phyloP scores from a whole-genome alignment of 352 stramenopile species.

The Pythium rhizo-oryzae region DNA sequence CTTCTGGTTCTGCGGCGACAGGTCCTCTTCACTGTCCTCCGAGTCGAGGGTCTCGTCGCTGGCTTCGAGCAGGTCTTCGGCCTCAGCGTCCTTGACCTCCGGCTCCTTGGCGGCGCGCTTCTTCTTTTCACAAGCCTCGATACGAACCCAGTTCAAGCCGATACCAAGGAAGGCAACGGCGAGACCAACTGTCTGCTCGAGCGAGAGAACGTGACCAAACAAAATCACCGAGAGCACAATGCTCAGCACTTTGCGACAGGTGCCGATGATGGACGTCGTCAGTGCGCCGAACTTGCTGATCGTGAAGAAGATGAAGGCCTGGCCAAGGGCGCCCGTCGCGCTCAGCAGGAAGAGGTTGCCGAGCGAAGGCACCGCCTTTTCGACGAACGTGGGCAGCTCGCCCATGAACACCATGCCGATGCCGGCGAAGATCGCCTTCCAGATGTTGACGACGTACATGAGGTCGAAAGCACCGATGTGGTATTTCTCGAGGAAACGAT shows the following conservation, averaged over 20 bases:
- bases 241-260: constrained; percentile 84
- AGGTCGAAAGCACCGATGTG: constrained; percentile 84
- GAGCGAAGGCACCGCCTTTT: constrained; percentile 59
- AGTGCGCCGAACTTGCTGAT: constrained; percentile 87
- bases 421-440: constrained; percentile 74
- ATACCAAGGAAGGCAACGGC: constrained; percentile 72
- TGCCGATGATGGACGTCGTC: constrained; percentile 86
- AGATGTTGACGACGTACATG: constrained; percentile 89
- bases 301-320: constrained; percentile 89
- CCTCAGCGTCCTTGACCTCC: constrained; percentile 39
- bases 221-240: constrained; percentile 85
- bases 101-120: constrained; percentile 31
- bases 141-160: constrained; percentile 76
- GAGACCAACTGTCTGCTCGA: constrained; percentile 69
- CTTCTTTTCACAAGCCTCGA: constrained; percentile 50
- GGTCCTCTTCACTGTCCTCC: constrained; percentile 48
- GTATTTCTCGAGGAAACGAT: constrained; percentile 84
- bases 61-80: constrained; percentile 57
- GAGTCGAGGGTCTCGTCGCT: constrained; percentile 70
- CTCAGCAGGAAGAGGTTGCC: constrained; percentile 74
- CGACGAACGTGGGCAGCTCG: constrained; percentile 65
- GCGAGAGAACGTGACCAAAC: constrained; percentile 76
- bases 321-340: constrained; percentile 71
- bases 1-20: constrained; percentile 26
- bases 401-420: constrained; percentile 73